Percentiles rank a stretch among this genome's conserved stretches.
Conservation (phyloP, 2,329 filamentous ascomycete genomes). For the Capronia americana region DNA sequence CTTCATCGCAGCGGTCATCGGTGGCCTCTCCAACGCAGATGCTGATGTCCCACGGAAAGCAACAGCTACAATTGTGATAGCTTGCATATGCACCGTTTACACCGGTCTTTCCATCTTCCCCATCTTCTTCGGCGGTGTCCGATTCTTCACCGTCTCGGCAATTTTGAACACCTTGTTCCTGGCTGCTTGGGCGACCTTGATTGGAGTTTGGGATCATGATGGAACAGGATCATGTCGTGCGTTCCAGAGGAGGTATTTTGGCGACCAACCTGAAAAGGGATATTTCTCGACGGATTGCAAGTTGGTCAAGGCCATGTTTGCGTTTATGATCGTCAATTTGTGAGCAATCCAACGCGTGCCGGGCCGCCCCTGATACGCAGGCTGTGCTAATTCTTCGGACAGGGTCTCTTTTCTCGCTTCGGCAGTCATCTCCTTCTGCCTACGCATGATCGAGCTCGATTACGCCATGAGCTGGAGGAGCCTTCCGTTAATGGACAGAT, state of each 20-base stretch:
- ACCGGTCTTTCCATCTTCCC: slow-evolving; percentile 27
- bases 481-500: slow-evolving; percentile 23
- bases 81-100: slow-evolving; percentile 28
- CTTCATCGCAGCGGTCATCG: slow-evolving; percentile 30
- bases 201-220: slow-evolving; percentile 30
- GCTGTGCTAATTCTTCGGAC: not conserved
- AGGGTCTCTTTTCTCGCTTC: slow-evolving; percentile 26
- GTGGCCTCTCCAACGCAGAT: slow-evolving; percentile 29
- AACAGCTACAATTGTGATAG: slow-evolving; percentile 24
- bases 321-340: slow-evolving; percentile 35
- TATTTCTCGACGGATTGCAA: slow-evolving; percentile 31
- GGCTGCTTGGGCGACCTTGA: slow-evolving; percentile 29
- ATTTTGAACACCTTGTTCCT: slow-evolving; percentile 27
- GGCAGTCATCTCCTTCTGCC: slow-evolving; percentile 23
- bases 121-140: slow-evolving; percentile 30
- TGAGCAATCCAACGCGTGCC: slow-evolving; percentile 7
- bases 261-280: slow-evolving; percentile 5
- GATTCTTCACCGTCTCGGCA: slow-evolving; percentile 29
- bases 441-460: slow-evolving; percentile 32
- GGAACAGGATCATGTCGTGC: slow-evolving; percentile 26
- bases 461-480: slow-evolving; percentile 26
- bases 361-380: not conserved
- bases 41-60: slow-evolving; percentile 26
- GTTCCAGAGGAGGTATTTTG: slow-evolving; percentile 29
- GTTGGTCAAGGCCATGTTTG: slow-evolving; percentile 35